These are phyloP conservation scores for Didymella pomorum DNA, from an alignment of 2,329 filamentous ascomycete species.

Conservation along the genomic window DNA sequence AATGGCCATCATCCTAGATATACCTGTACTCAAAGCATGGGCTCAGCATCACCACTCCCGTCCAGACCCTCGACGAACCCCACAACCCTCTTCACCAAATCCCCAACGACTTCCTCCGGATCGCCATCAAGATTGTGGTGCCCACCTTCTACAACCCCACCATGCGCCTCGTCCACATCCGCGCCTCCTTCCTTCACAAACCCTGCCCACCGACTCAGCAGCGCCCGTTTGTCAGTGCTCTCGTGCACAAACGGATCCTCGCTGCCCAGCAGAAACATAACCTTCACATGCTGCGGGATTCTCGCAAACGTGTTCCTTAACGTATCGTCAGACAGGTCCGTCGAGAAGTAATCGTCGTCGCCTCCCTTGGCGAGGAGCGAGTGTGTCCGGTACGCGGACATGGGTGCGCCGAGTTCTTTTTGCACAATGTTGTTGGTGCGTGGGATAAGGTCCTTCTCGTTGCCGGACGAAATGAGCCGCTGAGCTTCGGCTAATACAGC, in stretches of 20 bases:
- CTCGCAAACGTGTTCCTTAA: slow-evolving; percentile 71
- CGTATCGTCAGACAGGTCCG: slow-evolving; percentile 69
- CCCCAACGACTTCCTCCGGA: slow-evolving; percentile 56
- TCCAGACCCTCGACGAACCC: slow-evolving; percentile 55
- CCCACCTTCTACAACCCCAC: slow-evolving; percentile 59
- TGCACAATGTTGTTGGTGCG: slow-evolving; percentile 39
- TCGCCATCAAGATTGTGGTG: slow-evolving; percentile 61
- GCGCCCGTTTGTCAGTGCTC: slow-evolving; percentile 63
- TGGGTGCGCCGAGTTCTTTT: slow-evolving; percentile 50
- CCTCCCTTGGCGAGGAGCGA: slow-evolving; percentile 67
- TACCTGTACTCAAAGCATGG: neutral
- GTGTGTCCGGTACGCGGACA: slow-evolving; percentile 66
- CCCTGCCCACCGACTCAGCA: slow-evolving; percentile 66
- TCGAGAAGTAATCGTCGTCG: slow-evolving; percentile 90
- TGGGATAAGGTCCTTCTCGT: slow-evolving; percentile 64
- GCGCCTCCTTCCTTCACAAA: slow-evolving; percentile 56
- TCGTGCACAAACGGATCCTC: slow-evolving; percentile 71
- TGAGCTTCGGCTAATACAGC: slow-evolving; percentile 58
- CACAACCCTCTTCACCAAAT: slow-evolving; percentile 60
- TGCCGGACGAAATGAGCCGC: slow-evolving; percentile 64
- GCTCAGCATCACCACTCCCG: slow-evolving; percentile 5
- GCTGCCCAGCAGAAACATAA: slow-evolving; percentile 71
- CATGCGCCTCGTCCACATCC: slow-evolving; percentile 57
- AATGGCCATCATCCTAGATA: neutral
- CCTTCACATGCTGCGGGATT: slow-evolving; percentile 59